Conservation (phyloP, 169 alveolate species). For the Blepharisma undulans region DNA sequence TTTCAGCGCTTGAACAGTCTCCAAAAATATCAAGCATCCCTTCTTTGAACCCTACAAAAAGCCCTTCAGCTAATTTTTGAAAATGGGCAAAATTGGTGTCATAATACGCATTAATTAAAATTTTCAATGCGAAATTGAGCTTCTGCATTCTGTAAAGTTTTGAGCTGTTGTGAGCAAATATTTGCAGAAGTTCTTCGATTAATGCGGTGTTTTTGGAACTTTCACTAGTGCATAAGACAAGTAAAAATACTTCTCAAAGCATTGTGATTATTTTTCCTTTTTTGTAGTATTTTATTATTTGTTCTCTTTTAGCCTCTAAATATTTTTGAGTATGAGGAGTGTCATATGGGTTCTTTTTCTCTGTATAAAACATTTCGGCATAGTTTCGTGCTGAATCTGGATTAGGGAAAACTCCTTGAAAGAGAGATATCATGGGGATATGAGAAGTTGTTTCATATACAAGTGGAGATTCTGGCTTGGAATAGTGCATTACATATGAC, state of each 20-base stretch:
- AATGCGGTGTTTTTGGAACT: neutral
- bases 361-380: slow-evolving; percentile 1
- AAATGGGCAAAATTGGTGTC: slow-evolving; percentile 15
- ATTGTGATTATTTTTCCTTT: slow-evolving; percentile 15
- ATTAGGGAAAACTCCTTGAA: neutral
- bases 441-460: neutral
- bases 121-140: neutral
- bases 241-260: slow-evolving; percentile 5
- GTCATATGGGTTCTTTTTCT: slow-evolving; percentile 3
- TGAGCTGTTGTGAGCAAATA: neutral
- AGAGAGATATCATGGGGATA: neutral
- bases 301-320: neutral
- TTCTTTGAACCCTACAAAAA: slow-evolving; percentile 26
- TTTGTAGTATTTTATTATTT: neutral
- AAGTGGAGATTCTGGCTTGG: neutral
- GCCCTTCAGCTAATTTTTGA: slow-evolving; percentile 28
- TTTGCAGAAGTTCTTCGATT: neutral
- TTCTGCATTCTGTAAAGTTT: neutral
- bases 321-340: neutral
- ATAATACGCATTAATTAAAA: neutral
- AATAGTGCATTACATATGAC: neutral
- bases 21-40: neutral
- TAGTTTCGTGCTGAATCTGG: slow-evolving; percentile 27
- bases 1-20: slow-evolving; percentile 15
- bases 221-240: neutral